Evolutionary conservation across 441 rosid species (phyloP), one percentile per base, ranked within the genome.

Genomic region (Pelargonium exstipulatum): DNA sequence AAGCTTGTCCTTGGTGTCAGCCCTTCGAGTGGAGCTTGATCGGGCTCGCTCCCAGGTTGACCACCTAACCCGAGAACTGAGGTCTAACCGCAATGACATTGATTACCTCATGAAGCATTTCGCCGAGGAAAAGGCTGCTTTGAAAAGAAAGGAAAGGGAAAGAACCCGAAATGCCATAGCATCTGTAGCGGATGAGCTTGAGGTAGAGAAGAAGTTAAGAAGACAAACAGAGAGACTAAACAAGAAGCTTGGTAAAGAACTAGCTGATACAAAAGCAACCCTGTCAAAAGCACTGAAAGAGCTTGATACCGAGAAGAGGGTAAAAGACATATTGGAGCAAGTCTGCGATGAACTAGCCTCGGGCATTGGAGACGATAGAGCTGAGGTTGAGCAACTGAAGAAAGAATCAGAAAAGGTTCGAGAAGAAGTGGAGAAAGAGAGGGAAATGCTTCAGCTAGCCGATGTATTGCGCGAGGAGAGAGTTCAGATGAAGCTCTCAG

Each of bases 1-100:
- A 4, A 90, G 89, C 87, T 79, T 90, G 95, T 89, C 99, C 57
- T 92, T 95, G 17, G 81, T 95, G 83, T 92, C 99, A 14, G 97
- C 99, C 67, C 77, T 95, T 57, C 97, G 90, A 75, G 86, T 97
- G 10, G 99, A 95, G 87, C 92, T 95, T 22, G 99, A 95, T 77
- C 83, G 99, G 80, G 97, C 95, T 71, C 91, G 99, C 53, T 75
- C 89, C 78, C 95, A 85, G 75, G 89, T 95, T 74, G 90, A 95
- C 73, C 95, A 91, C 71, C 71, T 90, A 20, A 84, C 89, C 77
- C 96, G 88, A 64, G 99, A 90, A 48, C 92, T 89, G 17, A 85
- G 87, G 37, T 81, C 85, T 0, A 95, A 90, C 74, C 87, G 86
- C 82, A 84, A 68, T 66, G 99, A 95, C 73, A 77, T 90, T 18